phyloP scores from a whole-genome alignment of 305 asterid genomes.

The Caryopteris hybrid region DNA sequence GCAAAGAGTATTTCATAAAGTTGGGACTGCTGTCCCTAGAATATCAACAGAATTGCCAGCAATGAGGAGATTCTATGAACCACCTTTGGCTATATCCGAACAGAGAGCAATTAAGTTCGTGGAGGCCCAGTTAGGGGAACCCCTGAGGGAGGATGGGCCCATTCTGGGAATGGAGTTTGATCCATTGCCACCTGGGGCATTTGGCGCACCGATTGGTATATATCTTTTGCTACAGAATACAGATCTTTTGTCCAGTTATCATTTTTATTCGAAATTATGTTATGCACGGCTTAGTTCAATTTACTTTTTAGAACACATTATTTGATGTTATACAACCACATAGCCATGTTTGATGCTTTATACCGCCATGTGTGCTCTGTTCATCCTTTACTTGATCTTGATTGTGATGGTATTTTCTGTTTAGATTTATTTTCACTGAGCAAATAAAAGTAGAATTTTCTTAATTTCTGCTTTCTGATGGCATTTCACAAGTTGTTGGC shows the following conservation, averaged over 20 bases:
- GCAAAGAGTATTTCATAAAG: slow-evolving; percentile 58
- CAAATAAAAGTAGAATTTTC: neutral
- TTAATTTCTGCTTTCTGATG: neutral
- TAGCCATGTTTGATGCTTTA: slow-evolving; percentile 2
- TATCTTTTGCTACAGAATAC: slow-evolving; percentile 11
- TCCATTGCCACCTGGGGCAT: slow-evolving; percentile 84
- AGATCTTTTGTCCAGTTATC: neutral
- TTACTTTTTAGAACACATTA: neutral
- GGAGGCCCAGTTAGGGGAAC: slow-evolving; percentile 87
- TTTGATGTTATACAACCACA: neutral
- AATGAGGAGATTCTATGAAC: slow-evolving; percentile 70
- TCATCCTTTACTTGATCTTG: neutral
- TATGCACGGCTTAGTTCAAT: neutral
- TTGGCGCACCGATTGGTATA: slow-evolving; percentile 84
- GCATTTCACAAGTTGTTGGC: neutral
- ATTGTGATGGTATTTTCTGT: neutral
- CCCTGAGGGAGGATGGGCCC: slow-evolving; percentile 92
- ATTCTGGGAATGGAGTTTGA: slow-evolving; percentile 97
- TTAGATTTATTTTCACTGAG: neutral
- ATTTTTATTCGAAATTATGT: neutral
- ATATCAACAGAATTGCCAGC: slow-evolving; percentile 53
- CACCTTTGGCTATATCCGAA: slow-evolving; percentile 71
- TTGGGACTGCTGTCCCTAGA: slow-evolving; percentile 77
- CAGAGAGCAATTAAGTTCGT: slow-evolving; percentile 73
- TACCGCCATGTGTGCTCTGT: neutral